Evolutionary conservation across 2,329 filamentous ascomycete genomes (phyloP), one percentile per base, ranked within the genome.

Genomic region (Helminthosporium solani): DNA sequence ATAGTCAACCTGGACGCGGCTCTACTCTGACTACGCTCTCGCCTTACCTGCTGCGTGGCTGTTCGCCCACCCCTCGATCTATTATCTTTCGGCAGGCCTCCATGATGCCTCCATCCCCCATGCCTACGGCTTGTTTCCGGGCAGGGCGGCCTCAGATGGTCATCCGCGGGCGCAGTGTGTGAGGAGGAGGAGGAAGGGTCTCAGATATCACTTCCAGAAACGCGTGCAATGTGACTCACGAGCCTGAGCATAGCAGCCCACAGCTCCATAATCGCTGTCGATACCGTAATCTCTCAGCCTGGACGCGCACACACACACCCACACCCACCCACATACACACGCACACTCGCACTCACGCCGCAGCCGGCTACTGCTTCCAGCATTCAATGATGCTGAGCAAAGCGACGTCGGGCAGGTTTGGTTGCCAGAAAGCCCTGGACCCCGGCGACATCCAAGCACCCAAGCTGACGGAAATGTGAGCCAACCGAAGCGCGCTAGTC

Each of bases 131-230:
- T 52, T 49, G 44, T 40, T 48, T 36, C 51, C 51, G 54, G 34
- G 36, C 58, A 59, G 54, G 57, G 58, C 56, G 56, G 63, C 58
- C 60, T 56, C 52, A 52, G 44, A 53, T 53, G 64, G 63, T 67
- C 64, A 67, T 54, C 51, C 47, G 56, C 46, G 47, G 48, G 20
- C 49, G 42, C 33, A 35, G 46, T 47, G 44, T 50, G 36, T 28
- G 41, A 45, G 42, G n/a, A 37, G 34, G 20, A 46, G n/a, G 33
- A 40, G 44, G 37, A 40, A 42, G 42, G 33, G 40, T 46, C 44
- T 38, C 40, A 49, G 44, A 56, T 61, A 51, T 61, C 57, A 60
- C 48, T 49, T 28, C 42, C 44, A 51, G 46, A 48, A 50, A 56
- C 43, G 52, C 56, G 49, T 46, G 46, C 45, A 54, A 55, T 55